A percentile compares a stretch with the other conserved stretches of the same genome.
phyloP scores from a whole-genome alignment of 1,139 yeast genomes.

The Hansenula lynferdii region DNA sequence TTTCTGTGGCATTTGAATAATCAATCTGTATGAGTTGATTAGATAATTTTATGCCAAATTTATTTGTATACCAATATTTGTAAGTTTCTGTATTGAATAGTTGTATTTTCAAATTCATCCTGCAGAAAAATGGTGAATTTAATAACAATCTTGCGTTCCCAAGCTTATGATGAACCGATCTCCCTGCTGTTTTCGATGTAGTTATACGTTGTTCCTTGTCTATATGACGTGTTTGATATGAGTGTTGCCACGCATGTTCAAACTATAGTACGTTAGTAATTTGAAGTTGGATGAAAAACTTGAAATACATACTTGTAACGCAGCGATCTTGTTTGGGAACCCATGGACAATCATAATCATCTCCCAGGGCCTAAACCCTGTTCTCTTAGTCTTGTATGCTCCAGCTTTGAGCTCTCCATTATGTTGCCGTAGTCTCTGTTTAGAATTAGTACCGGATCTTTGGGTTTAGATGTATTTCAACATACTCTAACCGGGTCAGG shows the following conservation, averaged over 20 bases:
- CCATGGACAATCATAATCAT: constrained; percentile 61
- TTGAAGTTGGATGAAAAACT: too few species aligned
- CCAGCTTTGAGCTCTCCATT: constrained; percentile 70
- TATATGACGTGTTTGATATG: constrained; percentile 60
- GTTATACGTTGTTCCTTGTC: constrained; percentile 26
- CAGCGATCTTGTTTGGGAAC: constrained; percentile 66
- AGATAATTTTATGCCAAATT: constrained; percentile 24
- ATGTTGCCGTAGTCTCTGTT: constrained; percentile 67
- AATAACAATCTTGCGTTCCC: constrained; percentile 48
- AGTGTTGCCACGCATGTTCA: constrained; percentile 79
- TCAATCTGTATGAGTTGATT: constrained; percentile 11
- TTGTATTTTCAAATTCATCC: constrained; percentile 36
- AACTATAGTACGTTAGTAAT: too few species aligned
- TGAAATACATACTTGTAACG: constrained; percentile 47
- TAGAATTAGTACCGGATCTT: too few species aligned
- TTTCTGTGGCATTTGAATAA: constrained; percentile 9
- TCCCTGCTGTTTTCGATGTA: constrained; percentile 29
- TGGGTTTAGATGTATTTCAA: too few species aligned
- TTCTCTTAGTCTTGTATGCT: constrained; percentile 57
- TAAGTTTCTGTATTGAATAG: constrained; percentile 31
- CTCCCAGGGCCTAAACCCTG: constrained; percentile 67
- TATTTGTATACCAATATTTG: constrained; percentile 28
- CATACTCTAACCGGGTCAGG: constrained; percentile 57
- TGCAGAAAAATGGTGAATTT: constrained; percentile 34
- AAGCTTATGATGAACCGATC: constrained; percentile 42